Percentiles rank a stretch among this genome's conserved stretches.
These are phyloP conservation scores for Drechslera avenae DNA, from an alignment of 2,329 filamentous ascomycete genomes.

Conservation along the genomic window DNA sequence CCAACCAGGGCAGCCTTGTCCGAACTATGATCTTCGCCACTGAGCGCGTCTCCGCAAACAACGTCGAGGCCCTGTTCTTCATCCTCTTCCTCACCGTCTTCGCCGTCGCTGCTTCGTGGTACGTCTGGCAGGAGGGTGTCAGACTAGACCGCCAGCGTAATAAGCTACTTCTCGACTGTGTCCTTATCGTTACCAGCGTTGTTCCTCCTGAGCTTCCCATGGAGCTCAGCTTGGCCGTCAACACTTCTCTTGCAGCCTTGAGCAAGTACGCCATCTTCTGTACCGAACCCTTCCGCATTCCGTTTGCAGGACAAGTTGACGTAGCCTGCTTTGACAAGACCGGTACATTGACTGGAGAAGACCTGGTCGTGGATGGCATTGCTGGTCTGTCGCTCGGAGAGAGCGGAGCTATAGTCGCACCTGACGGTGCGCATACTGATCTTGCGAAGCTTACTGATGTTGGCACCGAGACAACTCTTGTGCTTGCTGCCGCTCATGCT, in stretches of 20 bases:
- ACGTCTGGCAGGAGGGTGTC: constrained; percentile 98
- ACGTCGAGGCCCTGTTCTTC: constrained; percentile 93
- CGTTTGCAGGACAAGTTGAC: constrained; percentile 92
- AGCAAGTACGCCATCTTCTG: constrained; percentile 98
- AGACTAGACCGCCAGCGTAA: constrained; percentile 93
- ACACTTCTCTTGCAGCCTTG: constrained; percentile 92
- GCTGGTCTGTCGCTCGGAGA: constrained; percentile 81
- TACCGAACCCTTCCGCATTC: constrained; percentile 97
- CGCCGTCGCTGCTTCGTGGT: constrained; percentile 96
- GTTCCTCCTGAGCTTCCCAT: constrained; percentile 98
- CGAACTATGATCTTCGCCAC: constrained; percentile 99
- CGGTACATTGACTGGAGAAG: constrained; percentile 93
- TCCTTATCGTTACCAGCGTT: constrained; percentile 96
- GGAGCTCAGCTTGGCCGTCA: constrained; percentile 96
- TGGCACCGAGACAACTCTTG: constrained; percentile 82
- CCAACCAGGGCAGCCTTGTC: constrained; percentile 94
- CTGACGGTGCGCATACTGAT: constrained; percentile 81
- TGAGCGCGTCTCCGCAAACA: constrained; percentile 97
- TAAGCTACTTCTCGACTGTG: constrained; percentile 94
- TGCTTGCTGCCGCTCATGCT: constrained; percentile 92
- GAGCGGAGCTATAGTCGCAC: constrained; percentile 68
- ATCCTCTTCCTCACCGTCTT: constrained; percentile 96
- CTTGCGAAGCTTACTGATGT: constrained; percentile 73
- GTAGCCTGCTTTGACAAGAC: constrained; percentile 99
- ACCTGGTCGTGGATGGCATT: constrained; percentile 95